These are phyloP conservation scores for Aquilaria agallochum DNA, from an alignment of 441 rosid genomes.

Conservation along the genomic window DNA sequence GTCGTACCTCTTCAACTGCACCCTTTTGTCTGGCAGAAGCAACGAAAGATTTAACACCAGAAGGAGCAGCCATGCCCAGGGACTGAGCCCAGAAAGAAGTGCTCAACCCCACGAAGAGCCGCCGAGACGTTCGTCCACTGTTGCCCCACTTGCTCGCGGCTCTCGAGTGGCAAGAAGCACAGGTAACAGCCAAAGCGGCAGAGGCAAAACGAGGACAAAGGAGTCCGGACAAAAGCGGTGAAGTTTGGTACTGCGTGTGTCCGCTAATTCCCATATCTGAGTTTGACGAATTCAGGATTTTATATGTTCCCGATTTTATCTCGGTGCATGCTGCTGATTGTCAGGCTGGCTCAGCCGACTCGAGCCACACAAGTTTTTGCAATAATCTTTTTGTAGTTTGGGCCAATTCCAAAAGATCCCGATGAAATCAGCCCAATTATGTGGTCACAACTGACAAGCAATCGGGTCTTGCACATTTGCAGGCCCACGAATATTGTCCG, in stretches of 20 bases:
- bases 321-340: constrained; percentile 6
- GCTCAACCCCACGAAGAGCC: constrained; percentile 54
- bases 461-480: too few species aligned
- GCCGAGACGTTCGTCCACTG: constrained; percentile 36
- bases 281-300: background rate
- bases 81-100: constrained; percentile 52
- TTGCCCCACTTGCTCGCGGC: constrained; percentile 19
- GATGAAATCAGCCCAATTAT: too few species aligned
- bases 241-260: constrained; percentile 20
- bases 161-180: constrained; percentile 18
- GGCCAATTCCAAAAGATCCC: background rate
- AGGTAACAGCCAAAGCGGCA: constrained; percentile 5
- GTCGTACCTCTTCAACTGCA: constrained; percentile 61
- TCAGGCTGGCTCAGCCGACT: too few species aligned
- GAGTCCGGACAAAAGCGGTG: constrained; percentile 23
- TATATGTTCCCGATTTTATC: constrained; percentile 18
- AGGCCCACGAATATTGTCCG: too few species aligned
- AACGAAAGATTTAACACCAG: constrained; percentile 43
- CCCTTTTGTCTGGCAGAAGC: constrained; percentile 74
- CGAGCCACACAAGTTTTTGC: too few species aligned
- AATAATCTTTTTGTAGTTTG: background rate
- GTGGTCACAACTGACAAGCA: too few species aligned
- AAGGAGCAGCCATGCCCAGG: constrained; percentile 34
- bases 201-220: constrained; percentile 13
- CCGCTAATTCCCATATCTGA: constrained; percentile 29